Base-by-base conservation (phyloP, 2,329 filamentous ascomycete genomes). In the Arachnomyces sp. region DNA sequence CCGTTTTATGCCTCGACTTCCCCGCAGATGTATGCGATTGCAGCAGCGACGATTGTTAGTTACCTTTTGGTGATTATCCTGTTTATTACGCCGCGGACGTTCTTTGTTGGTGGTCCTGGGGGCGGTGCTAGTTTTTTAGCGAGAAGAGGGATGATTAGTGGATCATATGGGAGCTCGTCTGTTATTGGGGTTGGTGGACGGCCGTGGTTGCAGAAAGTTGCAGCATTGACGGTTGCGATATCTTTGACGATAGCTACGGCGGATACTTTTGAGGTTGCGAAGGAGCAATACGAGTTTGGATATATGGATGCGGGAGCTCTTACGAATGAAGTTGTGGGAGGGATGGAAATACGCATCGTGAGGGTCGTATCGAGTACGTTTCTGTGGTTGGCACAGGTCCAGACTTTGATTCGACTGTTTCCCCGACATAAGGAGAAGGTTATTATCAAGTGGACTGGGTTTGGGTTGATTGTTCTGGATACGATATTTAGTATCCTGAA, bases 371-470 rank as follows among this genome's bases (percentile, higher is more conserved):
- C 90, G 13, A 88, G 94, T 62, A 89, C 92, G 1, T 96, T 96
- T 60, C 72, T 98, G 20, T 96, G 92, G 90, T 78, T 98, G 30
- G 92, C 92, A 1, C 92, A 98, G 64, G 90, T 94, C 1, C 92
- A 98, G 66, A 98, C 92, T 0, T 67, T 98, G 43, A 96, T 96
- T 52, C 83, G 92, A 39, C 72, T 98, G 1, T 98, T 98, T 52
- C 92, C 92, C 6, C 85, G 92, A 28, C 90, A 96, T 57, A 85
- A 93, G 56, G 92, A 98, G 65, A 96, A 96, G 66, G 81, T 96
- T 38, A 85, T 96, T 50, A 98, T 98, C 66, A 96, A 96, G 67
- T 98, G 90, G 90, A 87, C 90, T 12, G 92, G 90, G 1, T 95
- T 96, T 58, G 88, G 84, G 2, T 76, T 98, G 42, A 95, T 98